Conservation (phyloP, 2,329 filamentous ascomycete species). For the Cercospora brassicicola region DNA sequence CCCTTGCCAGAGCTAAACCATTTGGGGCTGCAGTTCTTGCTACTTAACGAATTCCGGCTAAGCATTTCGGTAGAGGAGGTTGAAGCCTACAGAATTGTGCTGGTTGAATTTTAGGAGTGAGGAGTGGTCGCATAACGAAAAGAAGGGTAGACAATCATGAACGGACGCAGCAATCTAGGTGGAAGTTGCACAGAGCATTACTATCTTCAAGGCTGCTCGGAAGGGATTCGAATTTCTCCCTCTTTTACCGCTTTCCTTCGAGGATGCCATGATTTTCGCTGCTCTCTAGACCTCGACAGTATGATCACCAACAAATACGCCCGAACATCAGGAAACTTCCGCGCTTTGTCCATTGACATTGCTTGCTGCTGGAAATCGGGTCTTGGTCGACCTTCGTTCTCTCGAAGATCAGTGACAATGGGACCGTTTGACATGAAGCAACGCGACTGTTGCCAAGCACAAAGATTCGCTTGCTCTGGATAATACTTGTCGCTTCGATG, state of each 20-base stretch:
- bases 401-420: neutral
- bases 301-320: neutral
- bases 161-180: slow-evolving; percentile 25
- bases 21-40: slow-evolving; percentile 89
- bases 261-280: neutral
- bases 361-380: neutral
- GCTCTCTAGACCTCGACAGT: neutral
- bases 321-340: neutral
- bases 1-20: slow-evolving; percentile 92
- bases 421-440: neutral
- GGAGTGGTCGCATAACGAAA: slow-evolving; percentile 73
- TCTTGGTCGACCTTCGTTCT: neutral
- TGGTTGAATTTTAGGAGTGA: slow-evolving; percentile 94
- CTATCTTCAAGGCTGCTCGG: neutral
- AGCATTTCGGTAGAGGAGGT: slow-evolving; percentile 91
- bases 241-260: neutral
- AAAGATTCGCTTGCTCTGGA: neutral
- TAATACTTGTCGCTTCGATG: neutral
- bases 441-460: neutral
- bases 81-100: slow-evolving; percentile 95
- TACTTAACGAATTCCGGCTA: slow-evolving; percentile 93
- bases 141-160: slow-evolving; percentile 20
- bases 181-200: slow-evolving; percentile 30
- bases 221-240: too few relatives aligned
- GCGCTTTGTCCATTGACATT: neutral